Base-by-base conservation (phyloP, 495 filamentous ascomycete species). In the Aspergillus ostianus region DNA sequence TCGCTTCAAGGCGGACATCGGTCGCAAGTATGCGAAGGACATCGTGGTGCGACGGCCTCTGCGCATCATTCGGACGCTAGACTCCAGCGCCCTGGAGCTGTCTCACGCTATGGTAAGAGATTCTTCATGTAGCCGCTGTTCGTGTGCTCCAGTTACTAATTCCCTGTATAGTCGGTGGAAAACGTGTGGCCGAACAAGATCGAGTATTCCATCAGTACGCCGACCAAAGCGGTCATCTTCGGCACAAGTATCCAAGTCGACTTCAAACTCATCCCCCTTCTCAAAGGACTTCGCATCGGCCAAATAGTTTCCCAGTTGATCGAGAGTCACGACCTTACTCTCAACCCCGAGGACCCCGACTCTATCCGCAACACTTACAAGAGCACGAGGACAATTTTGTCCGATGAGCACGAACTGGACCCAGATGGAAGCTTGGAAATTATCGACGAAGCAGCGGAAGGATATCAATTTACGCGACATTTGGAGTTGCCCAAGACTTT, bases 131-230 rank as follows among this genome's bases (percentile, higher is more conserved):
- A 23, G n/a, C 51, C 17, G 51, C 17, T 41, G 18, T 44, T 45
- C 18, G 32, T 58, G 23, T 46, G n/a, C 44, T 41, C 44, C 56
- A 47, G 64, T 62, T 54, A 69, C 60, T 59, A 41, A 19, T 13
- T 29, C 10, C 36, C 15, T 13, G 6, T 36, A 46, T 59, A 86
- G 84, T 82, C 88, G n/a, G 87, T 96, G 54, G 90, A 96, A 71
- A 96, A 96, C 66, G 84, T 94, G 56, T 98, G 94, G 94, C 85
- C 90, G 12, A 90, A 93, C 73, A 98, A 98, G 78, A 84, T 97
- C 65, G 87, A 94, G 67, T 98, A 98, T 70, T 89, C 89, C 7
- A 88, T 98, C 58, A 86, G 87, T 59, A 87, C 93, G 8, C 93
- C 94, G 3, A 90, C 88, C 55, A 96, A 95, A 67, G 93, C 92